Conservation (phyloP, 257 asterid species). For the Penstemon newberryi region DNA sequence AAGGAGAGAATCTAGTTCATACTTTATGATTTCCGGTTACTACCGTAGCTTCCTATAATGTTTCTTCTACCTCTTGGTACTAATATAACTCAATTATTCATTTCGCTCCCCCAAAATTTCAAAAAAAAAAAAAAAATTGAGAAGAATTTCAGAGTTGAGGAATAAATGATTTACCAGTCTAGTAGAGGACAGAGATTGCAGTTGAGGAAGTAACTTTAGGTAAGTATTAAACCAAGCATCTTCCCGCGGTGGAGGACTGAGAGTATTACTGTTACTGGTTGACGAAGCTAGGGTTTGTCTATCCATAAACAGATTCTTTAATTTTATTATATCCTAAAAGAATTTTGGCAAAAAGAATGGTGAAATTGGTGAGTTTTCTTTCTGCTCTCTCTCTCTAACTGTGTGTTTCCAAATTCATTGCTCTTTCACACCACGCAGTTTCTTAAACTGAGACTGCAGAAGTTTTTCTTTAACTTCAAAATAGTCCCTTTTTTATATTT, state of each 20-base stretch:
- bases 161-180: conserved; percentile 42
- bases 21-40: too few relatives aligned
- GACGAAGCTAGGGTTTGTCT: conserved; percentile 80
- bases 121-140: background rate
- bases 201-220: conserved; percentile 56
- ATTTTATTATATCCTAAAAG: too few relatives aligned
- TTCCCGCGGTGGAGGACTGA: conserved; percentile 62
- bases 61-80: too few relatives aligned
- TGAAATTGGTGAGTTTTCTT: conserved; percentile 10
- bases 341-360: too few relatives aligned
- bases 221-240: conserved; percentile 71
- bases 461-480: background rate
- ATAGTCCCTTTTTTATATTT: background rate
- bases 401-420: conserved; percentile 30
- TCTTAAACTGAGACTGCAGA: too few relatives aligned
- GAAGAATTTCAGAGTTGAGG: background rate
- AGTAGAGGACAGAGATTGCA: conserved; percentile 56
- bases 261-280: conserved; percentile 27
- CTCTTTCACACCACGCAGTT: conserved; percentile 40
- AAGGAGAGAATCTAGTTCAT: too few relatives aligned
- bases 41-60: too few relatives aligned
- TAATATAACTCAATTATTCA: background rate
- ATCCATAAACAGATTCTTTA: conserved; percentile 34
- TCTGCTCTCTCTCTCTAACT: background rate
- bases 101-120: conserved; percentile 5